These are phyloP conservation scores for Magnolia sinica DNA, from an alignment of 164 flowering plant genomes.

Conservation along the genomic window DNA sequence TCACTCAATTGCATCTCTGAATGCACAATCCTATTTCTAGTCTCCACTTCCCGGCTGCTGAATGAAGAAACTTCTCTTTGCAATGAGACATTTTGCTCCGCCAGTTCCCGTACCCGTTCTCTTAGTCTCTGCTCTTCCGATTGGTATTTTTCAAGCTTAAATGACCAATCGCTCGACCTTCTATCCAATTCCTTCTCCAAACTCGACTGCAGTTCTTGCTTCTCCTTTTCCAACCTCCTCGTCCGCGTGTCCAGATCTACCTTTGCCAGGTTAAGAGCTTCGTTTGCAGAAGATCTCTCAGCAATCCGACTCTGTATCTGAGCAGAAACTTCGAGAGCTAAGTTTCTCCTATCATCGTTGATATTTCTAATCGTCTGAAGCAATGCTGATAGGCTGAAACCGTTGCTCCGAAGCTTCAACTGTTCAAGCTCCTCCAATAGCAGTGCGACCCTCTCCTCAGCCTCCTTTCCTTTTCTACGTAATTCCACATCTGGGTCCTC, in stretches of 20 bases:
- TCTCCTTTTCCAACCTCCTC: conserved; percentile 70
- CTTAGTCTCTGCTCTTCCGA: conserved; percentile 87
- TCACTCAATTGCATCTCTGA: conserved; percentile 54
- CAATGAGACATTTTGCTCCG: conserved; percentile 89
- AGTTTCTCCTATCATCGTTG: conserved; percentile 45
- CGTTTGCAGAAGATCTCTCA: conserved; percentile 52
- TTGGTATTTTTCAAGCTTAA: conserved; percentile 73
- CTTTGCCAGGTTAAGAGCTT: conserved; percentile 45
- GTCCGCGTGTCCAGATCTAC: conserved; percentile 44
- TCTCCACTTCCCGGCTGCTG: conserved; percentile 55
- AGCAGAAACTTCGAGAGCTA: conserved; percentile 68
- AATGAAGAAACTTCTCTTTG: conserved; percentile 78
- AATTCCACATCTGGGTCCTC: conserved; percentile 48
- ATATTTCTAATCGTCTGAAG: conserved; percentile 48
- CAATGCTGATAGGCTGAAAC: conserved; percentile 39
- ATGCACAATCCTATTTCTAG: conserved; percentile 29
- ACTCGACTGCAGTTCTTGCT: conserved; percentile 57
- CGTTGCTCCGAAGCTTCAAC: conserved; percentile 35
- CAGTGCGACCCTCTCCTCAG: conserved; percentile 51
- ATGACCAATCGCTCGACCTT: conserved; percentile 84
- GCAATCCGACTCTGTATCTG: conserved; percentile 50
- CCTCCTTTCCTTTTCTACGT: conserved; percentile 46
- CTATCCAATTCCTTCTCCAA: conserved; percentile 87
- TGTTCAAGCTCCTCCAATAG: conserved; percentile 62
- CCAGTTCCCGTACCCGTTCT: conserved; percentile 87